Evolutionary conservation across 768 basidiomycete species (phyloP).

Genomic region (Tephrocybe sp.): DNA sequence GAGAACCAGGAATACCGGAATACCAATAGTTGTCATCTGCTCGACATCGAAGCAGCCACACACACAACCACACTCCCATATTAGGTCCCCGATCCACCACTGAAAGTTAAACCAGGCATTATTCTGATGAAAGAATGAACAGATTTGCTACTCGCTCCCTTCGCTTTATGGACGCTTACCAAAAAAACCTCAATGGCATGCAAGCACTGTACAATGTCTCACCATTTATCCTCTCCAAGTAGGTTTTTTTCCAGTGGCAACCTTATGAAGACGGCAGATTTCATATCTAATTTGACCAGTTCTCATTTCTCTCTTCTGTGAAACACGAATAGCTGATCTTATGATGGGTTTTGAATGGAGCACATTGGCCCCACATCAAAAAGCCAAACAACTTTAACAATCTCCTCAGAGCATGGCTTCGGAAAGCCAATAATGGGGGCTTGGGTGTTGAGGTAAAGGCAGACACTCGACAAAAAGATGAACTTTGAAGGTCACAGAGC

Average conservation of each 20-base stretch:
- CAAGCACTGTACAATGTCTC: conserved; percentile 39
- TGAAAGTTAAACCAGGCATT: no score
- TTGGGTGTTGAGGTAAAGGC: neutral
- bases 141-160: no score
- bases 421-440: neutral
- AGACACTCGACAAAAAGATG: conserved; percentile 1
- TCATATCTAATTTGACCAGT: conserved; percentile 39
- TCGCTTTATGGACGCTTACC: no score
- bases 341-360: conserved; percentile 5
- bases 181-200: no score
- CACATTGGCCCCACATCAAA: conserved; percentile 15
- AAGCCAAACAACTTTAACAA: conserved; percentile 9
- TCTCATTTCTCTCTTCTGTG: neutral
- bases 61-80: no score
- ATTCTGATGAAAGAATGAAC: no score
- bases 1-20: no score
- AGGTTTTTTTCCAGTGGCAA: conserved; percentile 5
- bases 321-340: neutral
- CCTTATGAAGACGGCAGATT: conserved; percentile 33
- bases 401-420: conserved; percentile 11
- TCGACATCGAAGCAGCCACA: no score
- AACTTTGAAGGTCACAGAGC: no score
- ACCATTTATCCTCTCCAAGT: conserved; percentile 39
- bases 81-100: no score
- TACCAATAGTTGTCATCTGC: no score